Base-by-base conservation (phyloP, 2,329 filamentous ascomycete species). In the Diaporthe velutina region DNA sequence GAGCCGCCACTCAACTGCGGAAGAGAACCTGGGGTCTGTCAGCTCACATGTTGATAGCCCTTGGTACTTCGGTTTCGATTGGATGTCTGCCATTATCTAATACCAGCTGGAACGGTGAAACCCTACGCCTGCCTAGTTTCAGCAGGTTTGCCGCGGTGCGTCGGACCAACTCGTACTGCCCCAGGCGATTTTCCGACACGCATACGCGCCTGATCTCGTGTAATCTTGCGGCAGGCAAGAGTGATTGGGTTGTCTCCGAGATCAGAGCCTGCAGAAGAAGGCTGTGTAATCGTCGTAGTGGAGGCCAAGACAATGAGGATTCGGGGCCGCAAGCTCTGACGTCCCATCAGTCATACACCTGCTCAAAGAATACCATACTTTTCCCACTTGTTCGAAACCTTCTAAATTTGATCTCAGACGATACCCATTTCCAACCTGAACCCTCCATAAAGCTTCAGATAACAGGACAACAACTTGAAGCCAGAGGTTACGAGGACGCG, bases 1-100 rank as follows among this genome's bases (percentile, higher is more conserved):
- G 58, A 64, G 58, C 58, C 38, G 58, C 58, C 40, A 64, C 28
- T 40, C 2, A 60, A 58, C 19, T 60, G 13, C 57, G 40, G 22
- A 15, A 40, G 33, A 40, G 10, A 19, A 42, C 17, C 28, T 42
- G 15, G 22, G 12, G 30, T 10, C 17, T 9, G 38, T 61, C 58
- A 61, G 58, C 58, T 30, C 38, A 30, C 58, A 45, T 15, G 4
- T 60, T 40, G 22, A 38, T 22, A 4, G 15, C n/a, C 17, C 15
- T 19, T 25, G 22, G 8, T 9, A 13, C 38, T 22, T 4, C 8
- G 19, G 58, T 42, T 35, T 60, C 15, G n/a, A 45, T 10, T 7
- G 25, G n/a, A 19, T 13, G 38, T 12, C 38, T 10, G 25, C 58
- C 38, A 22, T 3, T 55, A 19, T 33, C 52, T 33, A 28, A 55